These are phyloP conservation scores for Cutaneotrichosporon dermatis DNA, from an alignment of 1,284 basidiomycete species.

Conservation along the genomic window DNA sequence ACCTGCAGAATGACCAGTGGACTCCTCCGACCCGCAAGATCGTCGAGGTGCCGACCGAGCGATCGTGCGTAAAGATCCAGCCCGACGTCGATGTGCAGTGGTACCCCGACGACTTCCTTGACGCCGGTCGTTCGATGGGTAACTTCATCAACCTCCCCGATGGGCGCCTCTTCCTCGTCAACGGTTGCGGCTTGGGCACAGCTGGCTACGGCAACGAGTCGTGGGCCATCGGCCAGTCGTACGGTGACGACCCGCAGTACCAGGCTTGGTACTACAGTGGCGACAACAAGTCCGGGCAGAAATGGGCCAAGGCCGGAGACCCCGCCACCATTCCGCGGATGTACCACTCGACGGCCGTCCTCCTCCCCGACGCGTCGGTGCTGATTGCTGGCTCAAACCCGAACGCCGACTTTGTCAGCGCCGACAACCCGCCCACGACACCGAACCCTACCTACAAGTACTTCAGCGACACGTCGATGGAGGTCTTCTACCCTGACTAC, in stretches of 20 bases:
- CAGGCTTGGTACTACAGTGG: conserved; percentile 60
- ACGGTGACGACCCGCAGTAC: conserved; percentile 38
- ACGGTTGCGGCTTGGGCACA: conserved; percentile 67
- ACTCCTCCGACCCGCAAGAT: conserved; percentile 27
- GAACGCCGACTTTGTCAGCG: conserved; percentile 65
- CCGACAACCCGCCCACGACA: conserved; percentile 39
- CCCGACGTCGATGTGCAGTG: conserved; percentile 58
- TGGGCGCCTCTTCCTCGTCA: conserved; percentile 54
- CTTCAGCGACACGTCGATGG: conserved; percentile 41
- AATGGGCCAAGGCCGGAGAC: conserved; percentile 67
- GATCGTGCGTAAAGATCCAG: conserved; percentile 56
- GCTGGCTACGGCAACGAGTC: conserved; percentile 51
- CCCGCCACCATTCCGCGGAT: conserved; percentile 64
- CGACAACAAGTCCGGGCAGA: conserved; percentile 57
- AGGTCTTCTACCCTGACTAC: conserved; percentile 50
- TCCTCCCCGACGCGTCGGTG: conserved; percentile 80
- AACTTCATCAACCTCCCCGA: conserved; percentile 54
- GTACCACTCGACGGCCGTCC: conserved; percentile 80
- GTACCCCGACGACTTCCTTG: conserved; percentile 63
- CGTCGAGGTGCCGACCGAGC: conserved; percentile 14
- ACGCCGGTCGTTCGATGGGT: conserved; percentile 74
- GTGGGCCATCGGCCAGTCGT: conserved; percentile 43
- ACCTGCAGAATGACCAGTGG: conserved; percentile 51
- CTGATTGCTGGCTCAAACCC: conserved; percentile 89
- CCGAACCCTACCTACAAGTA: conserved; percentile 30